Base-by-base conservation (phyloP, 2,329 filamentous ascomycete species). In the Aureobasidium mangrovei region DNA sequence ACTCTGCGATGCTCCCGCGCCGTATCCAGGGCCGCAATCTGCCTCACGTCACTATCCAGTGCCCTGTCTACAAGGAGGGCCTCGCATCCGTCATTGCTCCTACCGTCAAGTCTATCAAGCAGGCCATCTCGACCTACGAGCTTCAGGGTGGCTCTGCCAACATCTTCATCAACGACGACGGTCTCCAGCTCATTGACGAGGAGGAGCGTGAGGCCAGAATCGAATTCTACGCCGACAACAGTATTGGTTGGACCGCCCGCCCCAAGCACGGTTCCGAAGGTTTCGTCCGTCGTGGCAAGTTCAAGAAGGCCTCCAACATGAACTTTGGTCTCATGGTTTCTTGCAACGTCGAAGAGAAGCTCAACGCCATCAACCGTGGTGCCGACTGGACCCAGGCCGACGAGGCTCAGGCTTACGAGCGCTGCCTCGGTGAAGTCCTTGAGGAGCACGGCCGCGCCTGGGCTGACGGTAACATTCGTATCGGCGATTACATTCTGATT, bases 51-150 rank as follows among this genome's bases (percentile, higher is more conserved):
- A 76, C 73, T 3, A 86, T 94, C 40, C 88, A 95, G 65, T 91
- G 87, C 67, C 88, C 88, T 4, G 86, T 94, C 0, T 94, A 93
- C 74, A 93, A 91, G 68, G 88, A 94, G 67, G 87, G 88, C 60
- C 76, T 94, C 2, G 72, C 73, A 35, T 81, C 76, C 58, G 88
- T 94, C 68, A 90, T 91, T 63, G 79, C 77, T 24, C 87, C 87
- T 6, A 91, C 87, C 0, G 80, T 91, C 62, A 82, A 82, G 63
- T 90, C 86, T 2, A 78, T 91, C 70, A 89, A 89, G 71, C 79
- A 84, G 62, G 85, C 85, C 58, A 88, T 88, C 65, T 85, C 83
- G 32, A 87, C 83, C 0, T 89, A 88, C 63, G 85, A 88, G 65
- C 74, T 87, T 18, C 85, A 88, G 64, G 85, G 85, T 59, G 85